Percentiles rank a stretch among this genome's conserved stretches.
Conservation (phyloP, 2,329 filamentous ascomycete species). For the Hypoxylon sp. region DNA sequence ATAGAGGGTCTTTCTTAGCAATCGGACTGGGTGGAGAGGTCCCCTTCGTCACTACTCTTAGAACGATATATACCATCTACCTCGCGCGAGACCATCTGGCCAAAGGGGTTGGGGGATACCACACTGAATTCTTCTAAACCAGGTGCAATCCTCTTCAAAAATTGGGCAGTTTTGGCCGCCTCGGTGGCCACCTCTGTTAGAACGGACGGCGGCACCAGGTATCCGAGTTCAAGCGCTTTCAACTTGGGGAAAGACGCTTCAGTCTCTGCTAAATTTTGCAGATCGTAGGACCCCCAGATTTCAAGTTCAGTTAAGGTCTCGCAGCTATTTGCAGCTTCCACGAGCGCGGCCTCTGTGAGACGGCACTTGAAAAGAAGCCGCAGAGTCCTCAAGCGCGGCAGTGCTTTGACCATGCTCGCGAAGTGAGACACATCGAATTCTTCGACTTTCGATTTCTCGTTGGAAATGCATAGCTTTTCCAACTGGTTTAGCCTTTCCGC, state of each 20-base stretch:
- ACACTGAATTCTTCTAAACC: slow-evolving; percentile 17
- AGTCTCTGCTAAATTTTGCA: background rate
- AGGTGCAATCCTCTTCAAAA: slow-evolving; percentile 19
- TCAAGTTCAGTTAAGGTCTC: slow-evolving; percentile 4
- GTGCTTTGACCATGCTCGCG: background rate
- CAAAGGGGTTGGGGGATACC: background rate
- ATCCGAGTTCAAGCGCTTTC: slow-evolving; percentile 6
- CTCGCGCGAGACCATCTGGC: slow-evolving; percentile 8
- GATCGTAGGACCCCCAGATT: slow-evolving; percentile 6
- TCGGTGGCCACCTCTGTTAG: background rate
- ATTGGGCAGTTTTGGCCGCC: background rate
- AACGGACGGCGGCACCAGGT: background rate
- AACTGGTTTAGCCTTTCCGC: slow-evolving; percentile 1
- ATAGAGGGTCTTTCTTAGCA: background rate
- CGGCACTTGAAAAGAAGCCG: slow-evolving; percentile 6
- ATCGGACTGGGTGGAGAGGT: background rate
- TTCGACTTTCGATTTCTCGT: background rate
- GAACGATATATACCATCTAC: background rate
- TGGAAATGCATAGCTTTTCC: slow-evolving; percentile 7
- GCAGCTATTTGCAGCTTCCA: slow-evolving; percentile 5
- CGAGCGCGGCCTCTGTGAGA: slow-evolving; percentile 20
- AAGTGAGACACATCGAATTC: slow-evolving; percentile 8
- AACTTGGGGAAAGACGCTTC: slow-evolving; percentile 4
- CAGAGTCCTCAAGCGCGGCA: background rate
- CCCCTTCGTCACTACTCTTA: background rate